Base-by-base conservation (phyloP, 768 basidiomycete species). In the Lactarius tabidus region DNA sequence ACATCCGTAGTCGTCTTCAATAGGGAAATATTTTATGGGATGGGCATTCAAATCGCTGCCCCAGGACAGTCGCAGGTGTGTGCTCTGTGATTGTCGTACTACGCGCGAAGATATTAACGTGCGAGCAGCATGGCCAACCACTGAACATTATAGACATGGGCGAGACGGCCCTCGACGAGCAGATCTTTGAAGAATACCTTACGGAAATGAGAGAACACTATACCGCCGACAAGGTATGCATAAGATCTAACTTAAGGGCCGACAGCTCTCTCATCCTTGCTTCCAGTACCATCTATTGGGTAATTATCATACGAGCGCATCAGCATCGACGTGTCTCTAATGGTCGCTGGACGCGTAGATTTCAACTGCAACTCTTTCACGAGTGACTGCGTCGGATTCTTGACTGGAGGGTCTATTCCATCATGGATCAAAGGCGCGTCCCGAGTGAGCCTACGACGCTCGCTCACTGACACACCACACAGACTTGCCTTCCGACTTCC, bases 301-400 rank as follows among this genome's bases (percentile, higher is more conserved):
- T 90, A 72, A 63, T 75, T 58, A 52, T 17, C 23, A 8, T 23
- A n/a, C 45, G 52, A 8, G 9, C 9, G 2, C 48, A 26, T 7
- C 12, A 17, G 18, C 14, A 9, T 18, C 26, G 14, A 45, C 23
- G 12, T 23, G 23, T 57, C 31, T 4, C 52, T 64, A 51, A 51
- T 66, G 20, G 33, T 51, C 29, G n/a, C n/a, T 45, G 6, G 9
- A 9, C 14, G 3, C 48, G 15, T 67, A 89, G 93, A 96, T 51
- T 95, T 95, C 69, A 97, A 97, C 71, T 97, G 95, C 75, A 98
- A 98, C 74, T 90, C 91, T 2, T 98, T 98, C 69, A 95, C 93
- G 2, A 92, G 89, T 65, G 93, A 96, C 68, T 86, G 86, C 64
- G 77, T 93, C 38, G 93, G 90, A 2, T 95, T 97, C 72, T 76